Percentiles rank a stretch among this genome's conserved stretches.
phyloP scores from a whole-genome alignment of 2,329 filamentous ascomycete species.

The Acrocalymma vagum region DNA sequence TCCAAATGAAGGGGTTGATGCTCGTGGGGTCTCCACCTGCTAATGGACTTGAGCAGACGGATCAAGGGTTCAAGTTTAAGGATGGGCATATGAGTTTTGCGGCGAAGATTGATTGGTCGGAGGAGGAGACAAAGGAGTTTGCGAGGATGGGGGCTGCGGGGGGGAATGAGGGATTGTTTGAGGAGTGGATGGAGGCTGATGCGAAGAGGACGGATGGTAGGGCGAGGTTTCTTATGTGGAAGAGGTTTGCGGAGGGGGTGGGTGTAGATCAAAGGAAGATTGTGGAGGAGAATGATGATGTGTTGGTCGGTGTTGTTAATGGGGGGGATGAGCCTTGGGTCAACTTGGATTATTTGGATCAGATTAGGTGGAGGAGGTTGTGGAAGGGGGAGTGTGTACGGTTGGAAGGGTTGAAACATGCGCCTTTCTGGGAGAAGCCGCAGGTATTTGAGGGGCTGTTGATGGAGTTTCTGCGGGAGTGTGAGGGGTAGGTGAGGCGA shows the following conservation, averaged over 20 bases:
- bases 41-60: conserved; percentile 25
- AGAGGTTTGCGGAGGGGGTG: conserved; percentile 19
- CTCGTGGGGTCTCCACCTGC: conserved; percentile 37
- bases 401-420: conserved; percentile 34
- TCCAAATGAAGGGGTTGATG: conserved; percentile 33
- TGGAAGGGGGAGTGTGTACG: conserved; percentile 36
- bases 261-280: conserved; percentile 32
- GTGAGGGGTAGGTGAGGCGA: too few species aligned
- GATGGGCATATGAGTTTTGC: conserved; percentile 18
- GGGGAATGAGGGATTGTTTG: conserved; percentile 17
- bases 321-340: conserved; percentile 39
- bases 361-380: conserved; percentile 31
- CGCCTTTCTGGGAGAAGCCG: conserved; percentile 41
- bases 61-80: conserved; percentile 16
- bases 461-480: conserved; percentile 26
- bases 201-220: conserved; percentile 36
- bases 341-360: conserved; percentile 40
- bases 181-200: conserved; percentile 36
- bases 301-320: conserved; percentile 38
- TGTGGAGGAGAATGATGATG: conserved; percentile 25
- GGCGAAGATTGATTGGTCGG: conserved; percentile 22
- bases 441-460: conserved; percentile 22
- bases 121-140: conserved; percentile 25
- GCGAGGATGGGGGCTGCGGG: conserved; percentile 19
- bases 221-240: conserved; percentile 33